Evolutionary conservation across 179 eudicot species (phyloP), one percentile per base, ranked within the genome.

Genomic region (Nepenthes alata): DNA sequence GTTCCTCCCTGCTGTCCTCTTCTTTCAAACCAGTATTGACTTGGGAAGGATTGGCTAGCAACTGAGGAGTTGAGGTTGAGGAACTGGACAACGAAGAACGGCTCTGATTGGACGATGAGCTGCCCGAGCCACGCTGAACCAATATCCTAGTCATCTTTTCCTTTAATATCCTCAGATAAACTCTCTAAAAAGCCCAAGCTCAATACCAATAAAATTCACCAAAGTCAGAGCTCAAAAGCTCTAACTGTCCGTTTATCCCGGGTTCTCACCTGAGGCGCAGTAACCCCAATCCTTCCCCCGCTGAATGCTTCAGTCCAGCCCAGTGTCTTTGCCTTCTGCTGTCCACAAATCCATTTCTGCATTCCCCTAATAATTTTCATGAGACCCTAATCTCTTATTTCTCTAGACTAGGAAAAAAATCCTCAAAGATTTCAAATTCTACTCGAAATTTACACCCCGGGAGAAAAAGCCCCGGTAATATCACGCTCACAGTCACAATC

Each of bases 281-380:
- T 71, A 71, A 74, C 78, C 39, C 80, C 83, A 63, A 84, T 73
- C 57, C 8, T 47, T 34, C 87, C 85, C 60, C 67, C 77, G 82
- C 81, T 66, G 75, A 81, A 81, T 8, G 83, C 83, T 74, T 75
- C 66, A 66, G 64, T 80, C 78, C 84, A 77, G 73, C 87, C 67
- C 48, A 78, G 68, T 73, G 72, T 74, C 57, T 65, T 81, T 51
- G 70, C 71, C 55, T 64, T 83, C 67, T 57, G 75, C 56, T 71
- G 75, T 67, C 70, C 84, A 59, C 66, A 65, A 77, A 76, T 70
- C 80, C 57, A 67, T 85, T 78, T 93, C 91, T 87, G 98, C 98
- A 93, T 93, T 85, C 98, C 98, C 98, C 98, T 83, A 75, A 72
- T 74, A 93, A 89, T 85, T 87, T 86, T 93, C 98, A 89, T 93